phyloP scores from a whole-genome alignment of 1,284 basidiomycete species.

The Psilocybe mexicana region DNA sequence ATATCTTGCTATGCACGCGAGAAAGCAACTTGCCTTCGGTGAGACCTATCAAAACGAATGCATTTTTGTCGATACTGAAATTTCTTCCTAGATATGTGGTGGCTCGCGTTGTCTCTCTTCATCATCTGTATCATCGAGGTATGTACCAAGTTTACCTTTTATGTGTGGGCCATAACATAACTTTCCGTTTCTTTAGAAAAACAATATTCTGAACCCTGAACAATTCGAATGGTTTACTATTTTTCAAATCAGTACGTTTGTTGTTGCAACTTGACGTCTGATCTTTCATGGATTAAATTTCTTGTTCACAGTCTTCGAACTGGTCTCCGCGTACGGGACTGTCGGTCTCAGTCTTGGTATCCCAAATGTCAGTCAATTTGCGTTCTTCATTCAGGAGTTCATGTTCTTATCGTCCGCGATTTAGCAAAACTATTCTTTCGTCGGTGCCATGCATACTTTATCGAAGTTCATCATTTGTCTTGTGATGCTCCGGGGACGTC shows the following conservation, averaged over 20 bases:
- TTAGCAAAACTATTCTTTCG: slow-evolving; percentile 77
- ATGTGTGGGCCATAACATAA: background rate
- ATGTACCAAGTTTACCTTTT: slow-evolving; percentile 18
- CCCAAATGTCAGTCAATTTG: slow-evolving; percentile 48
- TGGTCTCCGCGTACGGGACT: slow-evolving; percentile 90
- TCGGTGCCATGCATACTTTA: slow-evolving; percentile 75
- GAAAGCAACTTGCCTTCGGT: slow-evolving; percentile 89
- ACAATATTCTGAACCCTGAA: slow-evolving; percentile 52
- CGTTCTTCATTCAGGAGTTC: background rate
- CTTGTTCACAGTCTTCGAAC: slow-evolving; percentile 67
- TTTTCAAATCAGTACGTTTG: slow-evolving; percentile 67
- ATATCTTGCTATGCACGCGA: slow-evolving; percentile 79
- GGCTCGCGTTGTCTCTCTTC: slow-evolving; percentile 78
- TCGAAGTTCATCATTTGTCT: slow-evolving; percentile 85
- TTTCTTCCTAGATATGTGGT: slow-evolving; percentile 78
- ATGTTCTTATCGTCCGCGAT: background rate
- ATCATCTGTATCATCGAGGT: slow-evolving; percentile 89
- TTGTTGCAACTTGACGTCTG: background rate
- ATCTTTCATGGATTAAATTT: background rate
- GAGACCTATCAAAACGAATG: slow-evolving; percentile 18
- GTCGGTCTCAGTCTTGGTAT: slow-evolving; percentile 83
- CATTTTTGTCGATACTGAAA: slow-evolving; percentile 6
- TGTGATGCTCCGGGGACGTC: slow-evolving; percentile 93
- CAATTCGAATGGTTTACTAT: slow-evolving; percentile 75
- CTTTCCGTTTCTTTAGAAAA: slow-evolving; percentile 42